Base-by-base conservation (phyloP, 1,284 basidiomycete genomes). In the Thelephora terrestris region DNA sequence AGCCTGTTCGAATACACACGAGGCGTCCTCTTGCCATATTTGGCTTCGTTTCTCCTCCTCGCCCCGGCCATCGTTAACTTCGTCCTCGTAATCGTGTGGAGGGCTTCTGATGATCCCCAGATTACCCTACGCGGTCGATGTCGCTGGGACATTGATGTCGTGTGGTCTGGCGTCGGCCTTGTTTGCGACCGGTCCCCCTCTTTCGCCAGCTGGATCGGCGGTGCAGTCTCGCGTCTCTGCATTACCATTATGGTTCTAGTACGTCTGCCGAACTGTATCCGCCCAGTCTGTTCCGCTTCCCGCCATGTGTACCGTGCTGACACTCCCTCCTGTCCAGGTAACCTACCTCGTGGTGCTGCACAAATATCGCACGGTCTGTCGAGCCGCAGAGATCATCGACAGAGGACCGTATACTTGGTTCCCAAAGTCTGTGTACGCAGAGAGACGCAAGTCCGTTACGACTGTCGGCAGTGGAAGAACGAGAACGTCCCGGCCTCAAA, bases 141-240 rank as follows among this genome's bases (percentile, higher is more conserved):
- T 54, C 59, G 64, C 38, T 68, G 80, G 65, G 79, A 81, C 53
- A 65, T 85, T 43, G 83, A 86, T 57, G 66, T 79, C 38, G 63
- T 78, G 4, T 86, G 83, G 83, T 71, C 76, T 6, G 63, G 61
- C 16, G 53, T 57, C 1, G 62, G 61, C 18, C 51, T 53, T 7
- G 55, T 55, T 23, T 71, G 72, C 46, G 48, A 43, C 7, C 6
- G 44, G 14, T 42, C 39, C 16, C 61, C 66, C 12, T 35, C 68
- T 2, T 80, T 75, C 71, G 62, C 66, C 2, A 62, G 64, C 12
- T 85, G 80, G 80, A 57, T 81, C 18, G 64, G 64, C 39, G 67
- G 77, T 7, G 69, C 76, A 0, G 54, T 72, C 38, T 51, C 75
- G 43, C 74, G 83, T 29, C 59, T 83, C 24, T 55, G 70, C 10